A percentile compares a stretch with the other conserved stretches of the same genome.
Evolutionary conservation across 306 rosid genomes (phyloP).

Genomic region (Inga laurina): DNA sequence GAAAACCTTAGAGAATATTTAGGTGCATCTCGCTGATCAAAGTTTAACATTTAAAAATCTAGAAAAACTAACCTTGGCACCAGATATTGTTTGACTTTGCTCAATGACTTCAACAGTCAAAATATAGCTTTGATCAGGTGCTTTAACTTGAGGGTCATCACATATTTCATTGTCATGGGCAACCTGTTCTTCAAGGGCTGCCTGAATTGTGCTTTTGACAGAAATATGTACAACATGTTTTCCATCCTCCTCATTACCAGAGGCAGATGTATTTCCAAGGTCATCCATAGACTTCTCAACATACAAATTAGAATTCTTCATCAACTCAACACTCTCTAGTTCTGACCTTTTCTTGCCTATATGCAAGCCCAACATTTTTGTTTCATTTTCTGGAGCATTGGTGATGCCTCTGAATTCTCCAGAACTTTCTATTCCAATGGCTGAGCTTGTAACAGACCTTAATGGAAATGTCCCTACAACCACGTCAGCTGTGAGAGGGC

Average conservation of each 20-base stretch:
- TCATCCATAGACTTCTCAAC: constrained; percentile 42
- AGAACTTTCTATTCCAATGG: constrained; percentile 36
- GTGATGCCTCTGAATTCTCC: constrained; percentile 37
- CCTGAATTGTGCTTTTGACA: constrained; percentile 41
- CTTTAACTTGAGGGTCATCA: constrained; percentile 36
- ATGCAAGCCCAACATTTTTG: constrained; percentile 27
- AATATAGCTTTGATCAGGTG: constrained; percentile 33
- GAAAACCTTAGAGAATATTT: background rate
- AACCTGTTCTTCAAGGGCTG: constrained; percentile 27
- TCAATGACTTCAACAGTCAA: constrained; percentile 38
- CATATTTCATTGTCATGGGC: constrained; percentile 32
- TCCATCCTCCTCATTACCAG: constrained; percentile 38
- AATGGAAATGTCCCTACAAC: constrained; percentile 81
- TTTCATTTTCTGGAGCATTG: constrained; percentile 38
- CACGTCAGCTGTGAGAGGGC: constrained; percentile 43
- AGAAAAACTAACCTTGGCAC: constrained; percentile 46
- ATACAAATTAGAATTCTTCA: constrained; percentile 20
- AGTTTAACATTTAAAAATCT: background rate
- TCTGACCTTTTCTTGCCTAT: constrained; percentile 32
- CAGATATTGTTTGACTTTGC: constrained; percentile 44
- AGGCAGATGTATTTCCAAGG: constrained; percentile 34
- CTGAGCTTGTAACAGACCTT: constrained; percentile 39
- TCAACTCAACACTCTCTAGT: constrained; percentile 30
- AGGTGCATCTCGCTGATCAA: background rate
- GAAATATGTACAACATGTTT: constrained; percentile 32